phyloP scores from a whole-genome alignment of 805 yeast species.

The Ogataea neopini region DNA sequence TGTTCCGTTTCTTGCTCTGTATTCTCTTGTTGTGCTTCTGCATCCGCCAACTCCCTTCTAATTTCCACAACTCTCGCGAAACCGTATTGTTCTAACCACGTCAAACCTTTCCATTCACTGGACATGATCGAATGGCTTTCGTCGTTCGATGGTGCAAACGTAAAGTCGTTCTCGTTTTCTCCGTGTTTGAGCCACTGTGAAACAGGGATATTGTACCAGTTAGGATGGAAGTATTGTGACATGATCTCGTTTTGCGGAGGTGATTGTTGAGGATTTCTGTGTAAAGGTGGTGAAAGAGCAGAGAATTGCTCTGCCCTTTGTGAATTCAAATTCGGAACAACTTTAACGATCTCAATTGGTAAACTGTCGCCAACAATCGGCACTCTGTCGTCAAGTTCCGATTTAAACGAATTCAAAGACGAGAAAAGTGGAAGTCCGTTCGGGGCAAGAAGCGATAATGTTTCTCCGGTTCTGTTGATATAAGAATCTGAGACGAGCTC shows the following conservation, averaged over 20 bases:
- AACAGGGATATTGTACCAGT: slow-evolving; percentile 64
- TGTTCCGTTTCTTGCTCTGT: neutral
- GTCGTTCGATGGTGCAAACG: slow-evolving; percentile 69
- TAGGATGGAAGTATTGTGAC: slow-evolving; percentile 56
- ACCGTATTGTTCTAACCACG: slow-evolving; percentile 58
- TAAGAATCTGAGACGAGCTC: slow-evolving; percentile 57
- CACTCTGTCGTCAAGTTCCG: slow-evolving; percentile 74
- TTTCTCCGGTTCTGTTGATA: slow-evolving; percentile 59
- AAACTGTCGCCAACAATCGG: slow-evolving; percentile 56
- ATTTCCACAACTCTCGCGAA: slow-evolving; percentile 37
- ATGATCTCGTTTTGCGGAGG: slow-evolving; percentile 43
- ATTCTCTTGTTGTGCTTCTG: neutral
- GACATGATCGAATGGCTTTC: slow-evolving; percentile 57
- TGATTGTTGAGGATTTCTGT: slow-evolving; percentile 16
- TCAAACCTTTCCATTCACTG: slow-evolving; percentile 48
- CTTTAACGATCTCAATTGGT: slow-evolving; percentile 64
- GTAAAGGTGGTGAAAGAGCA: slow-evolving; percentile 41
- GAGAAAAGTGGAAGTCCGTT: slow-evolving; percentile 79
- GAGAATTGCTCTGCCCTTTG: slow-evolving; percentile 44
- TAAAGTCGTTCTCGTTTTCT: slow-evolving; percentile 39
- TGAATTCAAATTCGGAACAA: slow-evolving; percentile 54
- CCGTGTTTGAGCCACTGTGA: slow-evolving; percentile 62
- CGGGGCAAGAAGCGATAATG: slow-evolving; percentile 57
- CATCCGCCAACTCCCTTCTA: slow-evolving; percentile 11
- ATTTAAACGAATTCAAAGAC: slow-evolving; percentile 60